Conservation (phyloP, 1,139 yeast genomes). For the Arxiozyma bovina region DNA sequence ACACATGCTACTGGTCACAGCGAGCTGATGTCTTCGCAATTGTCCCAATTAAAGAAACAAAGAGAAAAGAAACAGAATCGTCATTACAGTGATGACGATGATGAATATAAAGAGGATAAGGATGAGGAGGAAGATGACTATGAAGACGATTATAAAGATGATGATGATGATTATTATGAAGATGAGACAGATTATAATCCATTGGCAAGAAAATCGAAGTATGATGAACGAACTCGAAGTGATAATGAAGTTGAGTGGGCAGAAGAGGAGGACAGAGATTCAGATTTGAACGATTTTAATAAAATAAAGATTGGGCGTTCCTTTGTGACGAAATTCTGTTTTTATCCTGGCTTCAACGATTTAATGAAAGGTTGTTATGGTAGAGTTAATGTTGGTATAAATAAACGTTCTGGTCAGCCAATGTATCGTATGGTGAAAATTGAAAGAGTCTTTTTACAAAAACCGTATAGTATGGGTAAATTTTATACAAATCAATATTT, state of each 20-base stretch:
- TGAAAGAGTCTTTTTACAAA: conserved; percentile 52
- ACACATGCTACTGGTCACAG: conserved; percentile 29
- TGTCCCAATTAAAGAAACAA: conserved; percentile 78
- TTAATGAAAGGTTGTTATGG: conserved; percentile 68
- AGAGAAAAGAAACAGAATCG: conserved; percentile 52
- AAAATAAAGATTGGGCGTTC: conserved; percentile 69
- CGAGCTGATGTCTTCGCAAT: conserved; percentile 46
- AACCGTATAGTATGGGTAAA: conserved; percentile 48
- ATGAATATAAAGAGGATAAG: conserved; percentile 32
- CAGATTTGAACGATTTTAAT: conserved; percentile 51
- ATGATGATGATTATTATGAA: conserved; percentile 23
- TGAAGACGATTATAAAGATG: conserved; percentile 38
- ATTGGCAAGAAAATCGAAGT: conserved; percentile 21
- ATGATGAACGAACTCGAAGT: conserved; percentile 28
- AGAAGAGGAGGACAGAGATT: conserved; percentile 36
- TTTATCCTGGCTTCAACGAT: conserved; percentile 70
- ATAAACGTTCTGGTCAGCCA: conserved; percentile 52
- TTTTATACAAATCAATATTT: conserved; percentile 54
- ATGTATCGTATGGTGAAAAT: conserved; percentile 80
- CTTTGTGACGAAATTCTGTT: conserved; percentile 63
- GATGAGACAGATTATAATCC: conserved; percentile 36
- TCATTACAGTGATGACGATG: conserved; percentile 34
- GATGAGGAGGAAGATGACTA: conserved; percentile 30
- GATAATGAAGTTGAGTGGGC: conserved; percentile 36
- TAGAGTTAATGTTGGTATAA: conserved; percentile 69